phyloP scores from a whole-genome alignment of 1,139 yeast genomes.

The Candida sp. region DNA sequence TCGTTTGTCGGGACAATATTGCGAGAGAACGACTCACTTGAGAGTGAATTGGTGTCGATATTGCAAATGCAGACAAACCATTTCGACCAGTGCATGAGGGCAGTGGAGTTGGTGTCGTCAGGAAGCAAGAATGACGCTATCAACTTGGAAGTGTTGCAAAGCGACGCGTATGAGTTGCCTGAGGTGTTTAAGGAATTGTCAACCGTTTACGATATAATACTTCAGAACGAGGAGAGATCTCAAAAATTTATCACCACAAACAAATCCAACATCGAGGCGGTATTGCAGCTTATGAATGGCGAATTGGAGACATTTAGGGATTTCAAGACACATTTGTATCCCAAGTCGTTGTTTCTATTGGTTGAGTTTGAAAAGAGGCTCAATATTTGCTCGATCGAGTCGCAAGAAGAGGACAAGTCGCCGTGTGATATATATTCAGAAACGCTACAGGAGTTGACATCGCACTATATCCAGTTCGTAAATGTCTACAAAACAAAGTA shows the following conservation, averaged over 20 bases:
- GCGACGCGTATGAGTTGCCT: slow-evolving; percentile 39
- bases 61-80: slow-evolving; percentile 79
- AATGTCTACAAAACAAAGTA: slow-evolving; percentile 40
- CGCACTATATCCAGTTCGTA: slow-evolving; percentile 42
- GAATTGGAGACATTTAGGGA: slow-evolving; percentile 22
- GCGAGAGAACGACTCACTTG: slow-evolving; percentile 56
- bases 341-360: slow-evolving; percentile 26
- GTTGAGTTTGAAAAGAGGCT: slow-evolving; percentile 21
- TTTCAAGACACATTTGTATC: slow-evolving; percentile 30
- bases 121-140: slow-evolving; percentile 10
- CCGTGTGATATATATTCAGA: slow-evolving; percentile 29
- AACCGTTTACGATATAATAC: slow-evolving; percentile 40
- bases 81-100: slow-evolving; percentile 74
- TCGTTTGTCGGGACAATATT: slow-evolving; percentile 23
- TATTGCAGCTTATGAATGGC: slow-evolving; percentile 17
- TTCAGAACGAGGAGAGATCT: slow-evolving; percentile 39
- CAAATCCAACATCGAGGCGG: slow-evolving; percentile 20
- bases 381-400: slow-evolving; percentile 18
- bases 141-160: slow-evolving; percentile 35
- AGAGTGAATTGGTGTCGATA: slow-evolving; percentile 71
- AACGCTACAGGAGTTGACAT: slow-evolving; percentile 32
- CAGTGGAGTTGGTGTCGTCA: slow-evolving; percentile 19
- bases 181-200: slow-evolving; percentile 33
- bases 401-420: slow-evolving; percentile 11
- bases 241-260: slow-evolving; percentile 24